Percentiles rank a stretch among this genome's conserved stretches.
Conservation (phyloP, 2,329 filamentous ascomycete species). For the Penicillium expansum region DNA sequence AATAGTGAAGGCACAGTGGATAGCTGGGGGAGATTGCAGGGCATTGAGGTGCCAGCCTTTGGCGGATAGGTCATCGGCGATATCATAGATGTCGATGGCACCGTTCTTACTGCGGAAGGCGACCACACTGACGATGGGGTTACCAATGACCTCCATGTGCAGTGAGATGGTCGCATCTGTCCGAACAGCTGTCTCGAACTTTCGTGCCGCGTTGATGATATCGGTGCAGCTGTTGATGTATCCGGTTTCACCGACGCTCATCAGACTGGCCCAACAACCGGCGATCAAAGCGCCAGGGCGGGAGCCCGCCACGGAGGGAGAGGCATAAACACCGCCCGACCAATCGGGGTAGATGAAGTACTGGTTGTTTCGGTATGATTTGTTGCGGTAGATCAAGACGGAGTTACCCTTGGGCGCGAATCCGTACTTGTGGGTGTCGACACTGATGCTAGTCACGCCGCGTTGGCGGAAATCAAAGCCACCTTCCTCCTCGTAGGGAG, state of each 20-base stretch:
- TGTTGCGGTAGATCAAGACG: slow-evolving; percentile 83
- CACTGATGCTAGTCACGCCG: slow-evolving; percentile 91
- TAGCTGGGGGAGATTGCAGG: slow-evolving; percentile 83
- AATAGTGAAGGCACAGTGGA: slow-evolving; percentile 90
- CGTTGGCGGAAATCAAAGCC: slow-evolving; percentile 92
- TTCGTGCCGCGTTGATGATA: slow-evolving; percentile 84
- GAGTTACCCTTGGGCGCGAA: slow-evolving; percentile 98
- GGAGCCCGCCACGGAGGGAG: slow-evolving; percentile 85
- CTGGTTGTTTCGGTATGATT: slow-evolving; percentile 77
- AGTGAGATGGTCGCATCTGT: slow-evolving; percentile 65
- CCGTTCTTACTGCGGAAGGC: slow-evolving; percentile 72
- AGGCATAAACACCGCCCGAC: slow-evolving; percentile 94
- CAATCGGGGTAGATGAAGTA: slow-evolving; percentile 96
- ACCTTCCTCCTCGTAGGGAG: slow-evolving; percentile 61
- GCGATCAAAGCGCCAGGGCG: slow-evolving; percentile 92
- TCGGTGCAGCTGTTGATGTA: slow-evolving; percentile 83
- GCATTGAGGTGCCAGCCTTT: slow-evolving; percentile 96
- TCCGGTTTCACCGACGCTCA: slow-evolving; percentile 81
- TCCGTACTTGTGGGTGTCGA: slow-evolving; percentile 98
- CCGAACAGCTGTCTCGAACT: slow-evolving; percentile 71
- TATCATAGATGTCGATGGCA: slow-evolving; percentile 85
- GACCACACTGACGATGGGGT: slow-evolving; percentile 84
- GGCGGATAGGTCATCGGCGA: slow-evolving; percentile 80
- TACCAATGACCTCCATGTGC: slow-evolving; percentile 77
- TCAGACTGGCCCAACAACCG: slow-evolving; percentile 89